Base-by-base conservation (phyloP, 1,139 yeast genomes). In the Zygoascus sp. region DNA sequence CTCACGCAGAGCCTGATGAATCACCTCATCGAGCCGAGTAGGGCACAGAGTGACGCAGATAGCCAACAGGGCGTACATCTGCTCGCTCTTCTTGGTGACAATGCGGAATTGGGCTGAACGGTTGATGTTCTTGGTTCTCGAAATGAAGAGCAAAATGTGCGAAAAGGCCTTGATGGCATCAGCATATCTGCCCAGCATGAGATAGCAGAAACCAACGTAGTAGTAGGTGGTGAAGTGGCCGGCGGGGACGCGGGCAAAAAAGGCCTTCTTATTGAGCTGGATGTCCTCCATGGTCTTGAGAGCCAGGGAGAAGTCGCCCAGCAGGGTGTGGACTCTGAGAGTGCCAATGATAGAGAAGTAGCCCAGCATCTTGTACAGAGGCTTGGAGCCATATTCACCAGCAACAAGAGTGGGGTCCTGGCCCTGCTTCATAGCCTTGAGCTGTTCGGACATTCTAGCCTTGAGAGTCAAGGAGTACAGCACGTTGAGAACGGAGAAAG, bases 201-300 rank as follows among this genome's bases (percentile, higher is more conserved):
- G 58, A 63, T 73, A 73, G 57, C 76, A 70, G 63, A 70, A 72
- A 3, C 77, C 78, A 40, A 73, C 76, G 52, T 74, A 74, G 62
- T 74, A 74, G 61, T 73, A 73, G 43, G 75, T 71, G 41, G 76
- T 70, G 63, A 72, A 72, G 57, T 73, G 77, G 37, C 74, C 73
- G 22, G 75, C 72, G 32, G 76, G 69, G 39, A 73, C 73, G 50
- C 68, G 66, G 23, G 74, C 66, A 57, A 71, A 70, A 52, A 70
- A 66, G 10, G 74, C 73, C 38, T 37, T 35, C 58, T 73, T 74
- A 56, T 69, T 70, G 52, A 74, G 61, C 48, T 72, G 74, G 46
- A 74, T 68, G 47, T 68, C 67, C 54, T 73, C 75, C 68, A 73
- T 65, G 5, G 76, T 70, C 61, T 72, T 67, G 52, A 74, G 64